These are phyloP conservation scores for Trypanosoma caninum DNA, from an alignment of 208 protist genomes.

Conservation along the genomic window DNA sequence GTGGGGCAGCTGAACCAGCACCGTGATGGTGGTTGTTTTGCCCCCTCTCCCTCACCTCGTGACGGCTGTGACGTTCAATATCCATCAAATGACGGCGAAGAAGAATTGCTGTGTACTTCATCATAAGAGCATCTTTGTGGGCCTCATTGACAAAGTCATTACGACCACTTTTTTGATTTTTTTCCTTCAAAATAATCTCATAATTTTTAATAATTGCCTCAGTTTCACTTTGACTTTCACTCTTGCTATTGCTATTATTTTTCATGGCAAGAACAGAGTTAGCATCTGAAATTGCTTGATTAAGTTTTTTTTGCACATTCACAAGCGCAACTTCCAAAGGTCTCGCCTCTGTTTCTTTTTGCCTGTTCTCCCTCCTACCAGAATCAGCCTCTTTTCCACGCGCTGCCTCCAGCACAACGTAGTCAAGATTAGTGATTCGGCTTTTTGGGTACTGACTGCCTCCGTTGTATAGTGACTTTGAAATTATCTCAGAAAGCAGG, in stretches of 20 bases:
- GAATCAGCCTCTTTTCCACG: conserved; percentile 12
- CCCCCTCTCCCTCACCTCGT: conserved; percentile 17
- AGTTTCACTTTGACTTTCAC: conserved; percentile 21
- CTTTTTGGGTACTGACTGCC: conserved; percentile 35
- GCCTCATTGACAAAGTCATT: conserved; percentile 73
- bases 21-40: background rate
- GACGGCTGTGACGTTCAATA: conserved; percentile 36
- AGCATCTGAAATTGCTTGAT: conserved; percentile 24
- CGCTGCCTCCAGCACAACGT: conserved; percentile 43
- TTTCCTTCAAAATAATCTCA: conserved; percentile 37
- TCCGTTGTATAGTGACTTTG: conserved; percentile 50
- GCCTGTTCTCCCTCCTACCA: background rate
- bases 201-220: conserved; percentile 32
- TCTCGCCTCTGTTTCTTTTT: conserved; percentile 13
- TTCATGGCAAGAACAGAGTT: conserved; percentile 1
- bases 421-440: conserved; percentile 68
- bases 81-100: conserved; percentile 53
- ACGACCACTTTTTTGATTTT: conserved; percentile 43
- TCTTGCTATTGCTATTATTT: conserved; percentile 30
- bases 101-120: conserved; percentile 61
- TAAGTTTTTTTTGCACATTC: conserved; percentile 34
- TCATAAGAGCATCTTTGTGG: conserved; percentile 85
- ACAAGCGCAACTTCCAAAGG: conserved; percentile 27
- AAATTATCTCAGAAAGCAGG: conserved; percentile 51
- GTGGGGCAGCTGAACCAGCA: background rate